Evolutionary conservation across 2,329 filamentous ascomycete species (phyloP).

Genomic region (Pseudocercospora musae): DNA sequence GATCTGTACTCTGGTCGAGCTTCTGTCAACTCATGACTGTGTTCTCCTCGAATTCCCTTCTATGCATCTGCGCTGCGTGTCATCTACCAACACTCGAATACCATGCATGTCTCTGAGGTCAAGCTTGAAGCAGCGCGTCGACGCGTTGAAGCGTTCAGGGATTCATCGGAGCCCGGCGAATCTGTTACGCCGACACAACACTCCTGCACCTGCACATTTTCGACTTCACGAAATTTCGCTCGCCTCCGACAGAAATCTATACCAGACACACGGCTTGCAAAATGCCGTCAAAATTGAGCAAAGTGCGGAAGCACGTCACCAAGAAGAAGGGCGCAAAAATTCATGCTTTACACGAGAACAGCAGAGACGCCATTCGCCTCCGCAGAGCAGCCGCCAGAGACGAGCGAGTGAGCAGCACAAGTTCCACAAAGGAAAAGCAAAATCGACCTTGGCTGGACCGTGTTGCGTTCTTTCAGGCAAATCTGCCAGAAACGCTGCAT

Average conservation of each 20-base stretch:
- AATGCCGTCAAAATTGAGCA: conserved; percentile 73
- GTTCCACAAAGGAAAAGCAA: conserved; percentile 65
- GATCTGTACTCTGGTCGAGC: neutral
- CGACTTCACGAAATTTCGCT: neutral
- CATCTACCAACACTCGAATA: neutral
- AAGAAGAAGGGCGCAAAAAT: conserved; percentile 85
- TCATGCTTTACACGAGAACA: conserved; percentile 79
- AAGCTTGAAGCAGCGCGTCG: neutral
- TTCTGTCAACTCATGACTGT: neutral
- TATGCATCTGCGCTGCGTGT: neutral
- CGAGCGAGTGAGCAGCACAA: conserved; percentile 72
- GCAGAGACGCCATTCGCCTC: conserved; percentile 77
- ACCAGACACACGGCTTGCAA: conserved; percentile 24
- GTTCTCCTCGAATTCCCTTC: neutral
- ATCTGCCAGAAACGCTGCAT: conserved; percentile 35
- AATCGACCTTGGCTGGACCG: conserved; percentile 64
- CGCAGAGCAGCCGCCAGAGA: conserved; percentile 77
- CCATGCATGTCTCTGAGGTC: neutral
- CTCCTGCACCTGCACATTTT: neutral
- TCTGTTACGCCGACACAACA: neutral
- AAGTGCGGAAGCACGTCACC: conserved; percentile 82
- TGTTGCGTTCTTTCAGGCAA: conserved; percentile 65
- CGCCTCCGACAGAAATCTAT: neutral
- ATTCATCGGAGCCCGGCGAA: neutral
- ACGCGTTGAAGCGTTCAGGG: neutral